phyloP scores from a whole-genome alignment of 2,329 filamentous ascomycete species.

The Talaromyces sp. region DNA sequence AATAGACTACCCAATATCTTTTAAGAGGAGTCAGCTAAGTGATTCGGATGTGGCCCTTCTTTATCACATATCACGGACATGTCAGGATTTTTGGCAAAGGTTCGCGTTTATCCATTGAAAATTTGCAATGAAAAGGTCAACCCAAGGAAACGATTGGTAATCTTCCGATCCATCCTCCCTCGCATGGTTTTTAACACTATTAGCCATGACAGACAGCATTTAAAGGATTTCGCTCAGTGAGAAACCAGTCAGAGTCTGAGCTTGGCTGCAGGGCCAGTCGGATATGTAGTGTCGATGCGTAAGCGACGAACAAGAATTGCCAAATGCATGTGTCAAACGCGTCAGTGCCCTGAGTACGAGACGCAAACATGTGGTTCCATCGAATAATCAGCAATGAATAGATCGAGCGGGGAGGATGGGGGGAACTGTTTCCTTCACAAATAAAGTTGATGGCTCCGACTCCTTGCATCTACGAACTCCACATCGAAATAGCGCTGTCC shows the following conservation, averaged over 20 bases:
- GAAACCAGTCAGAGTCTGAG: neutral
- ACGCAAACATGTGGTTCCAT: neutral
- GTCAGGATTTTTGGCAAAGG: neutral
- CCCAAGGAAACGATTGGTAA: neutral
- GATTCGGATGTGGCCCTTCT: neutral
- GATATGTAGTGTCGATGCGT: neutral
- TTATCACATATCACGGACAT: neutral
- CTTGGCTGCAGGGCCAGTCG: slow-evolving; percentile 4
- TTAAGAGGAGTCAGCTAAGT: neutral
- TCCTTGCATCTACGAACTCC: slow-evolving; percentile 11
- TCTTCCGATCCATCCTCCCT: slow-evolving; percentile 11
- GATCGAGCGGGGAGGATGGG: neutral
- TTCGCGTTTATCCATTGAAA: neutral
- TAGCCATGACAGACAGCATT: slow-evolving; percentile 5
- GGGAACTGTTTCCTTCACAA: neutral
- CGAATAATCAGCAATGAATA: neutral
- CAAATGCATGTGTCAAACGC: slow-evolving; percentile 2
- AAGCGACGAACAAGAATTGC: neutral
- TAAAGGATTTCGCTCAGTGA: neutral
- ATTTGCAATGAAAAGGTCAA: neutral
- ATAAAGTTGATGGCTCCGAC: slow-evolving; percentile 15
- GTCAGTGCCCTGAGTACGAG: slow-evolving; percentile 3
- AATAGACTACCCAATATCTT: neutral
- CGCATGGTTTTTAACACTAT: slow-evolving; percentile 14
- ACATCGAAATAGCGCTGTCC: slow-evolving; percentile 5